These are phyloP conservation scores for Dactylellina haptotyla DNA, from an alignment of 2,329 filamentous ascomycete genomes.

Conservation along the genomic window DNA sequence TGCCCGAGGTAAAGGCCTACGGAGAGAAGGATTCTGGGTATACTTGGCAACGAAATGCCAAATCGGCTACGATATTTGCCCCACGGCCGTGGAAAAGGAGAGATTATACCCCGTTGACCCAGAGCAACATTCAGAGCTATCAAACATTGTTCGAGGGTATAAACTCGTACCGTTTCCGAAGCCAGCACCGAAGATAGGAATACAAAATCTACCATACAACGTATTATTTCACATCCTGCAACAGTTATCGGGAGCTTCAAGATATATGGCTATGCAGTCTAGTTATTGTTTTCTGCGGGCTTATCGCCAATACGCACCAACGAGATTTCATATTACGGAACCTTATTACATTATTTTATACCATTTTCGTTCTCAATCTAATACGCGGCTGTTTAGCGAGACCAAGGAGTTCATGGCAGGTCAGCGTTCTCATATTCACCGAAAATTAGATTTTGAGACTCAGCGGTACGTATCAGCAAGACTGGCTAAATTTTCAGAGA, in stretches of 20 bases:
- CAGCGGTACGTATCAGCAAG: background rate
- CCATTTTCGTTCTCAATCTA: background rate
- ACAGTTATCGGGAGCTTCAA: background rate
- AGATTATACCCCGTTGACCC: constrained; percentile 11
- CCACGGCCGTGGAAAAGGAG: background rate
- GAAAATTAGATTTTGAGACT: constrained; percentile 1
- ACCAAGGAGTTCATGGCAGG: constrained; percentile 12
- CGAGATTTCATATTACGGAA: background rate
- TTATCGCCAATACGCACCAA: background rate
- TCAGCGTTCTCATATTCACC: constrained; percentile 8
- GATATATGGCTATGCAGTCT: background rate
- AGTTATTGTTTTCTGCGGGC: constrained; percentile 28
- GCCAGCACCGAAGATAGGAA: background rate
- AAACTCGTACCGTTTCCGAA: background rate
- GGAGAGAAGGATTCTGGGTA: constrained; percentile 21
- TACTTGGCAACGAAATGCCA: constrained; percentile 25
- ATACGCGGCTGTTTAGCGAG: background rate
- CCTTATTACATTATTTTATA: constrained; percentile 17
- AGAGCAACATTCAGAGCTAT: background rate
- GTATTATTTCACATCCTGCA: constrained; percentile 14
- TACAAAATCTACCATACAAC: constrained; percentile 20
- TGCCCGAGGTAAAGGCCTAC: background rate
- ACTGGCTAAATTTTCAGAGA: background rate
- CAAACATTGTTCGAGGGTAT: constrained; percentile 22
- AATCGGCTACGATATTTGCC: background rate